Evolutionary conservation across 352 stramenopile species (phyloP), one percentile per base, ranked within the genome.

Genomic region (Globisporangium parvum): DNA sequence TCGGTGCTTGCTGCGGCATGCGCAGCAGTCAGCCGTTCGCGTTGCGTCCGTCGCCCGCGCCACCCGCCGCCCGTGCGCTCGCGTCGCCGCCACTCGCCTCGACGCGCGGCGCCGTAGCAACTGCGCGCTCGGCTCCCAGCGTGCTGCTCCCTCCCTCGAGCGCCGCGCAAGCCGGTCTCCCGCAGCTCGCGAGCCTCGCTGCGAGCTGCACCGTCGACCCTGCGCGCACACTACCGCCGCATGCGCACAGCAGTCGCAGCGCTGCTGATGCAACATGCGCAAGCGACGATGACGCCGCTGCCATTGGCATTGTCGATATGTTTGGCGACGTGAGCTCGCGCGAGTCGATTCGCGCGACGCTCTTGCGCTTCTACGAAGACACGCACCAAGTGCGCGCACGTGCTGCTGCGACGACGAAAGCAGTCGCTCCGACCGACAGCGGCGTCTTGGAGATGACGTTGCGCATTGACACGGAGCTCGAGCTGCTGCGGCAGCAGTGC

Each of bases 391-490:
- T 72, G 18, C 14, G 10, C 57, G 1, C 9, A 42, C 18, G n/a
- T n/a, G n/a, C n/a, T n/a, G n/a, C n/a, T n/a, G n/a, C n/a, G n/a
- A n/a, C 20, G 10, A 2, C 17, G n/a, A 49, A 23, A 24, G 18
- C 26, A 26, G 18, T 5, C 33, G 17, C 24, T 11, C 12, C 26
- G 14, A 46, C 18, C n/a, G 28, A 58, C 15, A 37, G 15, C 2
- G 46, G 46, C 17, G 21, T 60, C 12, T 60, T 51, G 26, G 81
- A 92, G 63, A 81, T 85, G 73, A 88, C 76, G 59, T 70, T 92
- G 54, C 79, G 80, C 51, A 75, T 87, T 35, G 82, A 92, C 70
- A 86, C 73, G 48, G 77, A 90, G 60, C 63, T 92, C 33, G 82
- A 92, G 66, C 61, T 91, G 42, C 58, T 88, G 56, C 76, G 82